Conservation (phyloP, 73 alveolate species). For the Paraurostyla sp. region DNA sequence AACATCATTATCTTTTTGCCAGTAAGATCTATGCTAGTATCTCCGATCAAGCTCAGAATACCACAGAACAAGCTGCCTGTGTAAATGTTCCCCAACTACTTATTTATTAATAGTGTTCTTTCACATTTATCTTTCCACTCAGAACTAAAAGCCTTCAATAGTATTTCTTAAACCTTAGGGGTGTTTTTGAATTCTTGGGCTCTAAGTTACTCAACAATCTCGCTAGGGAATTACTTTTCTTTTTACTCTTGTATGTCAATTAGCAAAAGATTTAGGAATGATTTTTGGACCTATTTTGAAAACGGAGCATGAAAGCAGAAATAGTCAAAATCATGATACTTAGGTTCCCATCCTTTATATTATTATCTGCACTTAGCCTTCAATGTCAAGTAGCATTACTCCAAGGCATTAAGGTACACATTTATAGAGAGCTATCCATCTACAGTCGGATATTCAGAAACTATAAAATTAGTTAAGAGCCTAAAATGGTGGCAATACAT, state of each 20-base stretch:
- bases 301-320: slow-evolving; percentile 97
- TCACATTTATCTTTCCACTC: slow-evolving; percentile 88
- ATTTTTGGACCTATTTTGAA: slow-evolving; percentile 94
- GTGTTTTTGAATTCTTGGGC: slow-evolving; percentile 26
- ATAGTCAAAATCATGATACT: slow-evolving; percentile 81
- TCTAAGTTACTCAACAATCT: slow-evolving; percentile 60
- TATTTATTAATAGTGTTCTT: slow-evolving; percentile 87
- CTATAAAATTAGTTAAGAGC: not conserved
- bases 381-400: slow-evolving; percentile 78
- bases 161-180: slow-evolving; percentile 31
- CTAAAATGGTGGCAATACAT: not conserved
- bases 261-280: slow-evolving; percentile 82
- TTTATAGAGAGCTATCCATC: slow-evolving; percentile 95
- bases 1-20: slow-evolving; percentile 93
- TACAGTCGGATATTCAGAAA: slow-evolving; percentile 97
- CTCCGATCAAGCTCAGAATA: slow-evolving; percentile 84
- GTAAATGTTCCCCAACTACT: slow-evolving; percentile 95
- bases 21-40: slow-evolving; percentile 78
- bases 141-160: slow-evolving; percentile 62
- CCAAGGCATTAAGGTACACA: slow-evolving; percentile 91
- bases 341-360: slow-evolving; percentile 63
- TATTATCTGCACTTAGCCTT: slow-evolving; percentile 72
- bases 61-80: slow-evolving; percentile 95
- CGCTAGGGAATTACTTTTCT: slow-evolving; percentile 8
- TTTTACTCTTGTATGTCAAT: slow-evolving; percentile 68